Conservation (phyloP, 768 basidiomycete species). For the Podaxis sp. region DNA sequence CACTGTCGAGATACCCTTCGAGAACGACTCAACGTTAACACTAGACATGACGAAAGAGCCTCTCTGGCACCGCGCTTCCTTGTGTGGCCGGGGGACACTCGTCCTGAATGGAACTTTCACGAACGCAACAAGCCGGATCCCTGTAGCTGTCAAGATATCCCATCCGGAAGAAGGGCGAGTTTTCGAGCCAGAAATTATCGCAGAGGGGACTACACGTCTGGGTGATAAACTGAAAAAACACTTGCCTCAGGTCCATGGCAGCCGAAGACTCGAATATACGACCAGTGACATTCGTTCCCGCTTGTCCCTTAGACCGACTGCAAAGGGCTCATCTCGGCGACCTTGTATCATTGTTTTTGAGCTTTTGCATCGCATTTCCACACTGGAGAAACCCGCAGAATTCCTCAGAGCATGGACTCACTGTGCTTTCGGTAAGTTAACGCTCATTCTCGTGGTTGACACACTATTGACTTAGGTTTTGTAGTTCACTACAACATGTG, state of each 20-base stretch:
- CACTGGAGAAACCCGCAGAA: no score
- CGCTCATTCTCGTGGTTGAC: no score
- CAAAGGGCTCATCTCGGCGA: background rate
- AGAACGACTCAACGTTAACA: background rate
- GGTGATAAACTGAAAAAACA: background rate
- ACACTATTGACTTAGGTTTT: no score
- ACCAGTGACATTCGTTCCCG: background rate
- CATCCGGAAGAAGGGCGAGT: background rate
- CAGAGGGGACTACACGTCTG: background rate
- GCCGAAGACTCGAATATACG: background rate
- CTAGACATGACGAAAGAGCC: background rate
- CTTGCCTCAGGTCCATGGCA: background rate
- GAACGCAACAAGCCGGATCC: no score
- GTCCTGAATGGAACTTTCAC: background rate
- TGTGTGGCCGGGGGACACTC: background rate
- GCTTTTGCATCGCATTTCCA: no score
- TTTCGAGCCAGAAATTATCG: background rate
- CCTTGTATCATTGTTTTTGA: background rate
- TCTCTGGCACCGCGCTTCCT: background rate
- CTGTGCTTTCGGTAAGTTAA: no score
- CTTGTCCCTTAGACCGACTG: background rate
- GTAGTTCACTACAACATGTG: no score
- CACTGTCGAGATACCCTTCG: background rate
- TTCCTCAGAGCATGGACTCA: no score
- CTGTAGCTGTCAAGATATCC: background rate